Base-by-base conservation (phyloP, 202 grass and related monocot genomes). In the Hordeum pubiflorum region DNA sequence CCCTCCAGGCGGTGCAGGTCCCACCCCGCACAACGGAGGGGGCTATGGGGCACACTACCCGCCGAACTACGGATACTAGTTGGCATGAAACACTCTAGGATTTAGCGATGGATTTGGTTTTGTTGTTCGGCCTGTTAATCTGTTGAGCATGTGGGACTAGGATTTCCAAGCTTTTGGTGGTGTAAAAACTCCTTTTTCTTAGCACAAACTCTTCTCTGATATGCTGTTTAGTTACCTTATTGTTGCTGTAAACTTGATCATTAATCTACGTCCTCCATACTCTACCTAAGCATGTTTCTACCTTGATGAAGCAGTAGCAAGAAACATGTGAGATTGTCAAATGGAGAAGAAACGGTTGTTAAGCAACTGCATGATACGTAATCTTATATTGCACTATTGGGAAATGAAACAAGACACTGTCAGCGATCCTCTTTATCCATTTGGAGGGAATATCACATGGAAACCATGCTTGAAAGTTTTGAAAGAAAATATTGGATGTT, bases 1-100 rank as follows among this genome's bases (percentile, higher is more conserved):
- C 52, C 78, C 89, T 37, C 81, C 89, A 4, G 80, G 82, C 2
- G 18, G 60, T 0, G 24, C 65, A 29, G 89, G 83, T 9, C 85
- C 91, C 65, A 76, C 77, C 15, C 77, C 86, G 10, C 83, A 84
- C 27, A 88, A 85, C 9, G 91, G 86, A 41, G 94, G 79, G 78
- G 78, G 76, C 63, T 91, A 91, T 22, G 78, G 77, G 4, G 87
- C 88, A 27, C 65, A 73, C 5, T 97, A 97, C 72, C 82, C 92
- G 0, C 81, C 86, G 0, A 91, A 58, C 72, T 97, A 97, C 3
- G 88, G 94, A 36, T 94, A 93, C 74, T 94, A 86, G 31, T 58
- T 2, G 5, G 15, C 36, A 38, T 7, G 26, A 60, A 68, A 13
- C 2, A 0, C 7, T 18, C 31, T 38, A 79, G 58, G 23, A 44